phyloP scores from a whole-genome alignment of 495 filamentous ascomycete genomes.

The Lasiosphaeria miniovina region DNA sequence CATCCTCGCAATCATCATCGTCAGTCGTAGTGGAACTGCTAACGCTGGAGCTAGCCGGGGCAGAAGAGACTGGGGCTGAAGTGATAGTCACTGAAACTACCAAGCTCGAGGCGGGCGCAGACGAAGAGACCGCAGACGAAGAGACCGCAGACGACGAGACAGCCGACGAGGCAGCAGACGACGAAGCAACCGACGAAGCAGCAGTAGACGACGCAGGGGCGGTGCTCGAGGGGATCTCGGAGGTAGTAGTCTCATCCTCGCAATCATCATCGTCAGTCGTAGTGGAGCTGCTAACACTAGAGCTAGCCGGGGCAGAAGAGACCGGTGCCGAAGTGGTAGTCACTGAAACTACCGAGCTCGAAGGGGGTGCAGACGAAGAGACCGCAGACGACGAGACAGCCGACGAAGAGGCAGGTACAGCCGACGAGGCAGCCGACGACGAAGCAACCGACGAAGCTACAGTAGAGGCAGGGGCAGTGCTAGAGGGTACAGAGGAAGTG shows the following conservation, averaged over 20 bases:
- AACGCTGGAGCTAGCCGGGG: conserved; percentile 11
- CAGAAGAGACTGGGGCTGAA: conserved; percentile 12
- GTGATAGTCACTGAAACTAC: conserved; percentile 18
- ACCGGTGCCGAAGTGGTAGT: background rate
- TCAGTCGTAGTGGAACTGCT: conserved; percentile 12
- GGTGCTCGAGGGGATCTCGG: conserved; percentile 6
- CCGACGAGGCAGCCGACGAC: background rate
- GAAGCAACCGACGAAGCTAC: background rate
- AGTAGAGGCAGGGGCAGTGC: conserved; percentile 1
- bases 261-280: background rate
- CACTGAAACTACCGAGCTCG: background rate
- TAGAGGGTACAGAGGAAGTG: conserved; percentile 4
- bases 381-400: background rate
- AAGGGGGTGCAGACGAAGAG: background rate
- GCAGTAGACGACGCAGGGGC: background rate
- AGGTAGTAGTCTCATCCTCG: conserved; percentile 10
- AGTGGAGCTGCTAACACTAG: conserved; percentile 4
- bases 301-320: conserved; percentile 1
- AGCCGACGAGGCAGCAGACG: background rate
- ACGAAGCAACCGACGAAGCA: background rate
- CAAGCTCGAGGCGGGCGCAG: conserved; percentile 7
- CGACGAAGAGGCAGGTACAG: background rate
- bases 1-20: conserved; percentile 7
- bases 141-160: conserved; percentile 6
- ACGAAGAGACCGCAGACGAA: background rate